These are phyloP conservation scores for Casuarina glauca DNA, from an alignment of 306 rosid species.

Conservation along the genomic window DNA sequence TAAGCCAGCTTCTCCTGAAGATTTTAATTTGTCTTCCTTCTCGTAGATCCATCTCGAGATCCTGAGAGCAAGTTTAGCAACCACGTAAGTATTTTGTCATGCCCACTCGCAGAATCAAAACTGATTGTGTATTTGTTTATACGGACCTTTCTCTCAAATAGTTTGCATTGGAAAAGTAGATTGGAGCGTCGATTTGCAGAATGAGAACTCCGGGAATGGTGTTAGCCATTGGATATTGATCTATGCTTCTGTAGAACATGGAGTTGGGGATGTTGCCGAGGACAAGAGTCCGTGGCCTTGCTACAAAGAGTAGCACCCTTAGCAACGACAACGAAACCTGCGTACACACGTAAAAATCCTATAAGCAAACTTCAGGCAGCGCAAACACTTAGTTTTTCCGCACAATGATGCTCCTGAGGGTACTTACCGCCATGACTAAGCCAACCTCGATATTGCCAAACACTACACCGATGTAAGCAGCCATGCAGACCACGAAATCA, in stretches of 20 bases:
- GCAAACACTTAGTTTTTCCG: neutral
- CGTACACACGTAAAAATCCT: neutral
- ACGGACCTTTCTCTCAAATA: slow-evolving; percentile 80
- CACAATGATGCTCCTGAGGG: neutral
- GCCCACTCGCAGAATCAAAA: neutral
- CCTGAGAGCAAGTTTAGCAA: slow-evolving; percentile 40
- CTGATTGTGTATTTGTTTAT: neutral
- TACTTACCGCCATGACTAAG: slow-evolving; percentile 76
- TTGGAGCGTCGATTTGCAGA: slow-evolving; percentile 72
- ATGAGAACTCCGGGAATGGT: slow-evolving; percentile 74
- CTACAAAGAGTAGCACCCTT: slow-evolving; percentile 61
- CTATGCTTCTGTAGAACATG: slow-evolving; percentile 62
- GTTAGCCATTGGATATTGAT: slow-evolving; percentile 69
- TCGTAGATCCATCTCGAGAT: slow-evolving; percentile 92
- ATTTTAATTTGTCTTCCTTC: slow-evolving; percentile 77
- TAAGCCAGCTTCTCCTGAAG: slow-evolving; percentile 63
- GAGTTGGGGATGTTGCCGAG: slow-evolving; percentile 77
- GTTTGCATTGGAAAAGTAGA: slow-evolving; percentile 79
- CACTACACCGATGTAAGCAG: slow-evolving; percentile 77
- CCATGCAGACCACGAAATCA: slow-evolving; percentile 75
- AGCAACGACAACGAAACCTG: slow-evolving; percentile 75
- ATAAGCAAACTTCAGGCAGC: neutral
- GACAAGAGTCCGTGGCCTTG: slow-evolving; percentile 70
- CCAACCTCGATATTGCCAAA: slow-evolving; percentile 81
- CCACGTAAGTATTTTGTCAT: neutral